Evolutionary conservation across 805 yeast species (phyloP).

Genomic region (Metschnikowia borealis): DNA sequence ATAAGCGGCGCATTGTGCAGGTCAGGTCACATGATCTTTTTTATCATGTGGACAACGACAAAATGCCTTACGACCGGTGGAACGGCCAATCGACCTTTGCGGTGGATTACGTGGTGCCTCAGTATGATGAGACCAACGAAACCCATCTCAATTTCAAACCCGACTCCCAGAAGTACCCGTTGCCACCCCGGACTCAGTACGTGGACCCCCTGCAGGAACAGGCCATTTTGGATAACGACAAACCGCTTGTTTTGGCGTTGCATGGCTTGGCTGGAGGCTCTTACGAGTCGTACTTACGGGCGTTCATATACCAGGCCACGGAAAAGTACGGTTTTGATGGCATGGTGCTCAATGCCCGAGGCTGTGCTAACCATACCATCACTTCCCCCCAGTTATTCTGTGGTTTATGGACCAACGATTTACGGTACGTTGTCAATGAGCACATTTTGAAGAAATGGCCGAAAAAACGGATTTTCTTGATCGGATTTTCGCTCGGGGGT

Average conservation of each 20-base stretch:
- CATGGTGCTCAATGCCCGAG: constrained; percentile 63
- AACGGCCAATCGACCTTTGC: constrained; percentile 45
- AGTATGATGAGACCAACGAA: constrained; percentile 14
- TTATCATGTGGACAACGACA: constrained; percentile 26
- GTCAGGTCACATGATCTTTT: constrained; percentile 23
- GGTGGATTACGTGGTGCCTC: constrained; percentile 44
- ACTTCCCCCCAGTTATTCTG: constrained; percentile 64
- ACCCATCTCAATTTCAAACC: constrained; percentile 31
- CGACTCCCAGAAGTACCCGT: constrained; percentile 47
- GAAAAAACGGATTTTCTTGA: constrained; percentile 56
- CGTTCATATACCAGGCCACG: constrained; percentile 45
- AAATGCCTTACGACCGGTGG: constrained; percentile 37
- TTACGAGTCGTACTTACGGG: constrained; percentile 67
- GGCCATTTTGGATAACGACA: constrained; percentile 27
- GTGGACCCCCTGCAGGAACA: constrained; percentile 44
- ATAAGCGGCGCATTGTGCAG: constrained; percentile 40
- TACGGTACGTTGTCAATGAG: constrained; percentile 54
- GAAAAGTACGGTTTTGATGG: constrained; percentile 47
- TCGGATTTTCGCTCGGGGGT: constrained; percentile 75
- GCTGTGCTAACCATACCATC: constrained; percentile 71
- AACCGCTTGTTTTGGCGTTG: constrained; percentile 57
- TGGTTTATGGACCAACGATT: constrained; percentile 67
- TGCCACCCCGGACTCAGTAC: constrained; percentile 69
- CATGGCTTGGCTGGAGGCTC: constrained; percentile 83
- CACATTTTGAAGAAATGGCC: constrained; percentile 52